These are phyloP conservation scores for Chaetomium olivaceum DNA, from an alignment of 2,329 filamentous ascomycete species.

Conservation along the genomic window DNA sequence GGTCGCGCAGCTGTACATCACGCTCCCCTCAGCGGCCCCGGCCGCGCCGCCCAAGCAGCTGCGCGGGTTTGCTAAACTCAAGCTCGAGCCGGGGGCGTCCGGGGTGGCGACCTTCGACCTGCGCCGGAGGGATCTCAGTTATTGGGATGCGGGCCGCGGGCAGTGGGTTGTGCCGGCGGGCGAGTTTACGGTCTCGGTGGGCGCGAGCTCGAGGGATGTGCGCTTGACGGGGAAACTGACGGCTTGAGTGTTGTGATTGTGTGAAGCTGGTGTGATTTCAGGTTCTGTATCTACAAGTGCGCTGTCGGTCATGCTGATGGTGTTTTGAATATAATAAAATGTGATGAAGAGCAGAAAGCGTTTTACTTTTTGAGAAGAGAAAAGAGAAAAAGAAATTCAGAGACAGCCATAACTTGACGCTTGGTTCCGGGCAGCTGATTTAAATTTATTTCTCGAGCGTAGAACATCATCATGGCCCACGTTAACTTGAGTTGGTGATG, in stretches of 20 bases:
- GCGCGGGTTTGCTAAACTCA: constrained; percentile 63
- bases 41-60: constrained; percentile 52
- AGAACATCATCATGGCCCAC: too few species aligned
- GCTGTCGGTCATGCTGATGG: neutral
- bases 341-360: neutral
- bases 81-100: constrained; percentile 49
- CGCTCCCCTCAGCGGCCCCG: constrained; percentile 44
- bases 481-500: too few species aligned
- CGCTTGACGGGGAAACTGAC: constrained; percentile 41
- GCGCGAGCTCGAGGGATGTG: constrained; percentile 50
- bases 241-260: neutral
- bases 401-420: too few species aligned
- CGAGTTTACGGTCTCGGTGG: constrained; percentile 45
- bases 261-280: neutral
- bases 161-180: constrained; percentile 59
- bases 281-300: too few species aligned
- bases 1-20: constrained; percentile 62
- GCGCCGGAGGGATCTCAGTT: constrained; percentile 61
- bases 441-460: too few species aligned
- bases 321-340: neutral
- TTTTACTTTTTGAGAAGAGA: too few species aligned
- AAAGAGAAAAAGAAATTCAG: too few species aligned
- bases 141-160: constrained; percentile 61
- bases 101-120: constrained; percentile 54
- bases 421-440: too few species aligned